Evolutionary conservation across 2,329 filamentous ascomycete species (phyloP), one percentile per base, ranked within the genome.

Genomic region (Aspergillus eucalypticola): DNA sequence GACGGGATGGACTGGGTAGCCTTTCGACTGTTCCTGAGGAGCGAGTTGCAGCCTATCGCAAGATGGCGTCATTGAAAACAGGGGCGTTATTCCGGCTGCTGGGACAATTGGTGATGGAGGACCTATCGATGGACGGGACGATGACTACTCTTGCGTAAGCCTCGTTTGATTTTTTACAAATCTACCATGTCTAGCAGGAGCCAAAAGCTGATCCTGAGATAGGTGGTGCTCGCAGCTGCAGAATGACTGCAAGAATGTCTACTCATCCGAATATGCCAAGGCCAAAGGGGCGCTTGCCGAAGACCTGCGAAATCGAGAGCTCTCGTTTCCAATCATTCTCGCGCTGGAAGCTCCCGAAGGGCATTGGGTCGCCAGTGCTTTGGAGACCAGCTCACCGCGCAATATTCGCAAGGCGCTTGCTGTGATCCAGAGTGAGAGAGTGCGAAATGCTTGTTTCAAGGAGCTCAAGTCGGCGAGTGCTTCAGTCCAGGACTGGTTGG

Each of bases 171-270:
- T 35, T 8, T n/a, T 35, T 41, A 15, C 38, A 41, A 17, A 21
- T 35, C 11, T 11, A 35, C 32, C 10, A 35, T 13, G 4, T 35
- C 32, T 13, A 35, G 11, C 10, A 13, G 32, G 11, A 35, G 4
- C 13, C 11, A 3, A 25, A 25, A 10, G 13, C 58, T 54, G 8
- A 54, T 19, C 11, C 44, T 13, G 32, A 25, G 41, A 25, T 27
- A 69, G 67, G 23, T 69, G 67, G 67, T 62, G 64, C 44, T 64
- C 64, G 0, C 66, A 69, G 27, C 54, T 68, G 3, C 67, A 68
- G 39, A 69, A 68, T 11, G 67, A 69, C 35, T 68, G 65, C 56
- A 68, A 69, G 23, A 69, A 69, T 29, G 60, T 68, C 21, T 68
- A 66, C 51, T 69, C 67, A 2, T 63, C 66, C 1, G 67, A 68